Base-by-base conservation (phyloP, 805 yeast genomes). In the Pichia phayaonensis region DNA sequence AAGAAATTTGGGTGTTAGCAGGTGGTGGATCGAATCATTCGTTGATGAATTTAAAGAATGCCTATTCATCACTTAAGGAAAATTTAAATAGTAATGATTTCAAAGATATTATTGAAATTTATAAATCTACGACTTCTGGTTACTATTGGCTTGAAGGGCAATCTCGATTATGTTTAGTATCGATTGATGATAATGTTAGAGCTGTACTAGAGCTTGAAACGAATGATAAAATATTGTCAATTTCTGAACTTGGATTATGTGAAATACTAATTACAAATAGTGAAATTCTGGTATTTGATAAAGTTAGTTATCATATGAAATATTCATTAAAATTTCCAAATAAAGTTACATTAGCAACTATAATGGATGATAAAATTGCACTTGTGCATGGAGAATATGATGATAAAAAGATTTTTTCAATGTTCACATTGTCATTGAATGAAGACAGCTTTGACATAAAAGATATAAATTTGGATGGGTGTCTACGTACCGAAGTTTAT, bases 1-100 rank as follows among this genome's bases (percentile, higher is more conserved):
- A 63, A 29, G 69, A 65, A 45, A 43, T 67, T 4, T 67, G 71
- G 71, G 54, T 60, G 36, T 46, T 59, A n/a, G 63, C 66, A 1
- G 59, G 66, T 16, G 46, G 54, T 20, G 65, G 55, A 8, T 48
- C 50, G 18, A 56, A 56, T 10, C 62, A 63, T 10, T 49, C 67
- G 10, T 40, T 67, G 18, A 47, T 64, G 46, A 57, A 59, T 42
- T 40, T 67, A 5, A 54, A 59, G 22, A 49, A 47, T 16, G 70
- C 69, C 2, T 54, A 54, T 22, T 16, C 54, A 2, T 63, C 66
- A 2, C 55, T 54, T 13, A 63, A 60, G 8, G 38, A 34, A 4
- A 7, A 8, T n/a, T n/a, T 34, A 7, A 34, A 16, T n/a, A 34
- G 38, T 34, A n/a, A 6, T 34, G 20, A 34, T n/a, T 34, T 34